Base-by-base conservation (phyloP, 2,329 filamentous ascomycete species). In the Aaosphaeria arxii region DNA sequence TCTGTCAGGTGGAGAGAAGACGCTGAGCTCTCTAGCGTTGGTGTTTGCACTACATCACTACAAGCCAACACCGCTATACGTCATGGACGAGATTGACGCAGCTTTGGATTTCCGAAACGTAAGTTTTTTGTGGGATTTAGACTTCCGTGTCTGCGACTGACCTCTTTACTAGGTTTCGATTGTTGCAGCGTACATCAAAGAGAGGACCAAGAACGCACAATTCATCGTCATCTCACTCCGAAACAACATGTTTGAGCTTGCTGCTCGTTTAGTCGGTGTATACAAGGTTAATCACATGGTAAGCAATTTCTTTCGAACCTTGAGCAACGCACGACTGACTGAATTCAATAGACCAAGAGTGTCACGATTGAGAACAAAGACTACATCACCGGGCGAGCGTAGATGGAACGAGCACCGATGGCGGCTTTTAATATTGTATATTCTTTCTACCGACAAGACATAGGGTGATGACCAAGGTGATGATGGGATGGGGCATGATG, bases 171-270 rank as follows among this genome's bases (percentile, higher is more conserved):
- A 92, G 89, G 89, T 97, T 38, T 96, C 91, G 1, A 99, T 99
- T 65, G 94, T 99, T 41, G 94, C 94, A 49, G 94, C 91, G 62
- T 99, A 99, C 71, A 99, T 99, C 80, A 97, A 96, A 76, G 94
- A 99, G 76, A 82, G 94, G 46, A 99, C 94, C 51, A 97, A 96
- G 80, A 99, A 99, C 73, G 95, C 94, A 1, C 94, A 99, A 69
- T 99, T 99, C 71, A 94, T 99, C 61, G 94, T 99, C 65, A 99
- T 99, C 66, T 96, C 91, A 11, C 78, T 99, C 63, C 82, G 94
- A 63, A 99, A 99, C 74, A 99, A 99, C 77, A 99, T 99, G 94
- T 99, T 99, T 72, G 94, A 99, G 78, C 84, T 99, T 54, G 92
- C 95, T n/a, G 85, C 90, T 49, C 83, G 95, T 47, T 81, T 99